Conservation (phyloP, 345 rosid species). For the Salix dunnii region DNA sequence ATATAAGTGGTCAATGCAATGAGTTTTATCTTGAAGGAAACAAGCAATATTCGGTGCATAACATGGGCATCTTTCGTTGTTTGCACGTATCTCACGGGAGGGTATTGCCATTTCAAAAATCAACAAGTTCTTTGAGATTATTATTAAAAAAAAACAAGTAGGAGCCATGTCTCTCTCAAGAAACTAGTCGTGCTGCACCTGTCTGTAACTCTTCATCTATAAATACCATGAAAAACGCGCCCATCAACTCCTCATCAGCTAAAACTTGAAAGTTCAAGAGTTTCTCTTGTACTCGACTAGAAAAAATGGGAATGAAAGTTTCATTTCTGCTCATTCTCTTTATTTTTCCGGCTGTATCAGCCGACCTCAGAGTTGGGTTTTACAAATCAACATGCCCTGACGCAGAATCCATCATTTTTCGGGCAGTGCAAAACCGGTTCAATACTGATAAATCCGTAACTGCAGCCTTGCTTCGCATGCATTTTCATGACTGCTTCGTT, state of each 20-base stretch:
- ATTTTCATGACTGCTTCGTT: constrained; percentile 81
- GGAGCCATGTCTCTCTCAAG: too few species aligned
- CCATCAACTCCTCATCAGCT: not conserved
- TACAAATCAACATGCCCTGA: constrained; percentile 54
- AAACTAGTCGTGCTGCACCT: too few species aligned
- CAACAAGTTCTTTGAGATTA: not conserved
- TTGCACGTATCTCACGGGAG: not conserved
- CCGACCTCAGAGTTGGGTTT: constrained; percentile 50
- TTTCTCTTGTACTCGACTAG: not conserved
- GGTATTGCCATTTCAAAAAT: not conserved
- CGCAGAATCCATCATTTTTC: constrained; percentile 54
- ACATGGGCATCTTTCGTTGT: not conserved
- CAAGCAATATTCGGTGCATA: not conserved
- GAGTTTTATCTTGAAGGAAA: not conserved
- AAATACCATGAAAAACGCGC: too few species aligned
- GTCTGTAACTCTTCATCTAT: too few species aligned
- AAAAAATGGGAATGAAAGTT: constrained; percentile 7
- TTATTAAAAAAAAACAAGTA: too few species aligned
- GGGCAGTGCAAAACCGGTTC: constrained; percentile 40
- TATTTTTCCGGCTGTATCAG: constrained; percentile 37
- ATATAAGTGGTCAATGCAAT: too few species aligned
- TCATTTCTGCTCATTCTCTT: constrained; percentile 21
- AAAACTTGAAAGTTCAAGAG: not conserved
- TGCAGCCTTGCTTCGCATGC: constrained; percentile 79
- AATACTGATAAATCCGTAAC: constrained; percentile 39